Evolutionary conservation across 208 protist species (phyloP).

Genomic region (Leishmania tropica): DNA sequence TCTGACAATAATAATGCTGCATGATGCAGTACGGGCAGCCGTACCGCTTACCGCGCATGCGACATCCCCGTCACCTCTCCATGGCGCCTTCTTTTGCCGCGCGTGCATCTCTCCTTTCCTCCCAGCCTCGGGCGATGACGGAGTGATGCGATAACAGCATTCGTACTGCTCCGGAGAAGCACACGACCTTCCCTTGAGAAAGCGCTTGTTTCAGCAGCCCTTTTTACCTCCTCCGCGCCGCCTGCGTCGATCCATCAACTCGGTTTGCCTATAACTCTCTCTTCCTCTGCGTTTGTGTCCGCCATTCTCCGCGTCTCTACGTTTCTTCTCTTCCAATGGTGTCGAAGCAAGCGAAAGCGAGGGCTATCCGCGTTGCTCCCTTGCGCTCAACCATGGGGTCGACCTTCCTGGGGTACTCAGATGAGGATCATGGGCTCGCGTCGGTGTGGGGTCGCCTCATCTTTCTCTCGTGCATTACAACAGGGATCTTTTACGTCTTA

Average conservation of each 20-base stretch:
- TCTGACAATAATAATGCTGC: not conserved
- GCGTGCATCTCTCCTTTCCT: not conserved
- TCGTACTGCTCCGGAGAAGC: not conserved
- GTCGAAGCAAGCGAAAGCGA: not conserved
- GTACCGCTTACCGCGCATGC: not conserved
- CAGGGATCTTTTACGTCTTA: conserved; percentile 60
- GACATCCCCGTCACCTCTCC: not conserved
- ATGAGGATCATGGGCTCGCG: conserved; percentile 15
- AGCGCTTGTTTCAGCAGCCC: not conserved
- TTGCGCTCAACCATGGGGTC: conserved; percentile 17
- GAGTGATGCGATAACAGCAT: not conserved
- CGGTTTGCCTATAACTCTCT: not conserved
- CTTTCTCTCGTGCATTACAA: conserved; percentile 53
- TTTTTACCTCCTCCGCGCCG: not conserved
- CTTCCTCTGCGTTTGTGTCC: not conserved
- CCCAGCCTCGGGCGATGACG: not conserved
- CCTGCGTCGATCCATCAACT: not conserved
- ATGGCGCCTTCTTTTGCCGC: not conserved
- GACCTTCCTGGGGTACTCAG: conserved; percentile 30
- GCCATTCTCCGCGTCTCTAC: not conserved
- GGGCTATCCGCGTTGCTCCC: not conserved
- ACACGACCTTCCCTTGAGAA: too few species aligned
- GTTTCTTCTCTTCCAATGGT: too few species aligned
- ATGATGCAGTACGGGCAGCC: not conserved
- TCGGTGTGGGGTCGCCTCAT: conserved; percentile 65